Base-by-base conservation (phyloP, 345 rosid genomes). In the Eucalyptus guilfoylei region DNA sequence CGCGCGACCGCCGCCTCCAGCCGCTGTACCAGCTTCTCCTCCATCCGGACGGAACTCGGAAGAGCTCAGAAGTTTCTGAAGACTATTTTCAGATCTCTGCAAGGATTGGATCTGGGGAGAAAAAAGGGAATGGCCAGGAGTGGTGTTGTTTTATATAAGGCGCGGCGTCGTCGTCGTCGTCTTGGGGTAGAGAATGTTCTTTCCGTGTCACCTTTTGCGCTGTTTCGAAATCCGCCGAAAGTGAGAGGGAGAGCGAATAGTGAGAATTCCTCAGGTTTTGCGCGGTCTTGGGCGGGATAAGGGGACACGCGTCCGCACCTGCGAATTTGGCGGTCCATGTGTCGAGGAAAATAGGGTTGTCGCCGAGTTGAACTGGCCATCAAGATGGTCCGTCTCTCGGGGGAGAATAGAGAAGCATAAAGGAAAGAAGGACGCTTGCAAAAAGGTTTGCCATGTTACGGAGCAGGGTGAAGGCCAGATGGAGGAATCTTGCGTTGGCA, bases 1-100 rank as follows among this genome's bases (percentile, higher is more conserved):
- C 96, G 94, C 87, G 91, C 89, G 88, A 98, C 99, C 88, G 99
- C 98, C 85, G 95, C 94, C 88, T 98, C 99, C 47, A 98, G 92
- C 89, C 99, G 92, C 90, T 91, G 91, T 37, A 96, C 92, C 93
- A 98, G 92, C 93, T 91, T 93, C 93, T 91, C 96, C 85, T 97
- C 99, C 99, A 98, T 98, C 45, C 47, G 83, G 83, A 37, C 83
- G 26, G 28, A 37, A 76, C 83, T 76, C 83, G 42, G 45, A 37
- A 37, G 45, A 72, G 83, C 28, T 76, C 83, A 76, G 58, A 0
- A 52, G 83, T 24, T 69, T 76, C 83, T 6, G 47, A 23, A 40
- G 42, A 19, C 14, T 11, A 8, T 19, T 69, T 37, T 28, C 32
- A 62, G 69, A 62, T 62, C n/a, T 67, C 55, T 34, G 45, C 15